Conservation (phyloP, 305 asterid genomes). For the Fraxinus latifolia region DNA sequence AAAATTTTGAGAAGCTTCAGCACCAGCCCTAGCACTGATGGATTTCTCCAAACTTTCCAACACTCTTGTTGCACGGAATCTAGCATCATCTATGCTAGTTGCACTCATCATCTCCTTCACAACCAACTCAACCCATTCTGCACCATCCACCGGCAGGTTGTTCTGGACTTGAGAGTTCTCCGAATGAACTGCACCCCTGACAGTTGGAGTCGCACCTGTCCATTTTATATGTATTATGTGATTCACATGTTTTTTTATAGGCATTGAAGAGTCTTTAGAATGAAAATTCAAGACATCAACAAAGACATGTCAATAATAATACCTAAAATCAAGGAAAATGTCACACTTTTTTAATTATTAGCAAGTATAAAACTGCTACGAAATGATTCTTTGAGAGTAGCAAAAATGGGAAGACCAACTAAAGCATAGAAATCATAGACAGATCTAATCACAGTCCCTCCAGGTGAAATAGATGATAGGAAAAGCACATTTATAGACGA, state of each 20-base stretch:
- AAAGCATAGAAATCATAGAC: background rate
- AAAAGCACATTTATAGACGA: background rate
- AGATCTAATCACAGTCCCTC: background rate
- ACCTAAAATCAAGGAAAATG: background rate
- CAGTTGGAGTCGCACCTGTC: conserved; percentile 29
- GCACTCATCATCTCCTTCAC: conserved; percentile 64
- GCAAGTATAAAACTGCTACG: background rate
- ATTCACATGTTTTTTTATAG: background rate
- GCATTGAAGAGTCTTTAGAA: background rate
- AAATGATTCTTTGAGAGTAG: background rate
- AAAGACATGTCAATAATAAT: background rate
- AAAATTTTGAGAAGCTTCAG: conserved; percentile 44
- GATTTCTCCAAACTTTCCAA: conserved; percentile 66
- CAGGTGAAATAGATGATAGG: background rate
- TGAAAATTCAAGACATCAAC: background rate
- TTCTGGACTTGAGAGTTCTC: conserved; percentile 36
- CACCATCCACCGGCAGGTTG: conserved; percentile 54
- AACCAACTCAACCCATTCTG: conserved; percentile 70
- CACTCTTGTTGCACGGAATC: conserved; percentile 49
- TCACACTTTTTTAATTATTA: background rate
- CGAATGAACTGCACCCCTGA: conserved; percentile 25
- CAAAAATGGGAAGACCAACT: background rate
- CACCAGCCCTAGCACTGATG: conserved; percentile 42
- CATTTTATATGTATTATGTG: conserved; percentile 2
- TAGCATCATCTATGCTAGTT: conserved; percentile 71